Evolutionary conservation across 495 filamentous ascomycete species (phyloP).

Genomic region (Xylona heveae): DNA sequence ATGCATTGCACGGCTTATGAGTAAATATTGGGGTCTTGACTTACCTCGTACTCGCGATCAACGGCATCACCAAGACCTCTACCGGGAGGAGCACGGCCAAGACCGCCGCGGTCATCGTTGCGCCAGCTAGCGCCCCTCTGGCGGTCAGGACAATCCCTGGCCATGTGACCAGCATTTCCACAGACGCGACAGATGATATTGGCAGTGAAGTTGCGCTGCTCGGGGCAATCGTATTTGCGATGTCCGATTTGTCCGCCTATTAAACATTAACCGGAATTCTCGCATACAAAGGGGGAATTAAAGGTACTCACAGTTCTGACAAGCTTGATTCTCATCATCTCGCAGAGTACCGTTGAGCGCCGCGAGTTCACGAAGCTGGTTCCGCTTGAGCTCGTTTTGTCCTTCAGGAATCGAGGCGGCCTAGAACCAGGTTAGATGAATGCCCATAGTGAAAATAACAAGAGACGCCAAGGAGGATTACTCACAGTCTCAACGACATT

Average conservation of each 20-base stretch:
- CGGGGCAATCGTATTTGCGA: slow-evolving; percentile 94
- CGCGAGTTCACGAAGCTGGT: slow-evolving; percentile 91
- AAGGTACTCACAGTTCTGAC: slow-evolving; percentile 69
- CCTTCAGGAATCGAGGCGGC: slow-evolving; percentile 96
- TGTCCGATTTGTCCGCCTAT: slow-evolving; percentile 88
- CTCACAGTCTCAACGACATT: slow-evolving; percentile 93
- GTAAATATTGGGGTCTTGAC: slow-evolving; percentile 11
- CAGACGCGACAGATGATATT: slow-evolving; percentile 99
- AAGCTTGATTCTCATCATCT: slow-evolving; percentile 97
- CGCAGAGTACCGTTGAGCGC: slow-evolving; percentile 95
- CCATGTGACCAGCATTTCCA: slow-evolving; percentile 87
- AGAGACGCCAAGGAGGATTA: slow-evolving; percentile 6
- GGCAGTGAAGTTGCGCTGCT: slow-evolving; percentile 93
- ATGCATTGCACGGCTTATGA: not conserved
- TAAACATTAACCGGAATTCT: slow-evolving; percentile 6
- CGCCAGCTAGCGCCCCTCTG: slow-evolving; percentile 83
- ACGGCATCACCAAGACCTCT: slow-evolving; percentile 63
- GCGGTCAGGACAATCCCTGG: slow-evolving; percentile 79
- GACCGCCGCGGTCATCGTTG: slow-evolving; percentile 34
- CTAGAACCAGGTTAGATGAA: slow-evolving; percentile 20
- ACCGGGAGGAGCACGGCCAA: slow-evolving; percentile 30
- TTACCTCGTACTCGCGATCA: slow-evolving; percentile 85
- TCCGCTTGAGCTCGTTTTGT: slow-evolving; percentile 94
- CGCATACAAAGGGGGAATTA: slow-evolving; percentile 1
- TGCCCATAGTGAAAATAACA: not conserved